A percentile compares a stretch with the other conserved stretches of the same genome.
Evolutionary conservation across 2,329 filamentous ascomycete genomes (phyloP).

Genomic region (Xylaria sp.): DNA sequence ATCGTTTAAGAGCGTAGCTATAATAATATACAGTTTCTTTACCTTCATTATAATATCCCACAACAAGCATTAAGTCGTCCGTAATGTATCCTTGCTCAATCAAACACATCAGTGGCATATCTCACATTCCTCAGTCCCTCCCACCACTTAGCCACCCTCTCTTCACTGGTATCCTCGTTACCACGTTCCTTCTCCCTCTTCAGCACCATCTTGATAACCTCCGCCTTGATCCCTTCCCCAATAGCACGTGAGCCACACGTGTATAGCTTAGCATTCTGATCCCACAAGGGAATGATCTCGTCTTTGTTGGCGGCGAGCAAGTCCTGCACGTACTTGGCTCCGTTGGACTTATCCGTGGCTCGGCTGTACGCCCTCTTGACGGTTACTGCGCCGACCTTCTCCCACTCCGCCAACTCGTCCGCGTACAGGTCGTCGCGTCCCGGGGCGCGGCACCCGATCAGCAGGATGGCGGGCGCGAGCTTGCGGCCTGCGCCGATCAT

Average conservation of each 20-base stretch:
- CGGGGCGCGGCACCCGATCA: slow-evolving; percentile 70
- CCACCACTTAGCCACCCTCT: slow-evolving; percentile 60
- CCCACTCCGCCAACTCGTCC: slow-evolving; percentile 69
- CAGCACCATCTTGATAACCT: slow-evolving; percentile 52
- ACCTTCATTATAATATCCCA: neutral
- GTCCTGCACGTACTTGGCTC: slow-evolving; percentile 62
- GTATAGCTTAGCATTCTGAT: slow-evolving; percentile 65
- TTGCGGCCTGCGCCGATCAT: slow-evolving; percentile 61
- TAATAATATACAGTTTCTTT: neutral
- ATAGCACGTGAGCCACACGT: slow-evolving; percentile 71
- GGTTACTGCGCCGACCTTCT: slow-evolving; percentile 67
- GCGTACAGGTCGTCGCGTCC: slow-evolving; percentile 70
- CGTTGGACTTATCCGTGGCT: slow-evolving; percentile 56
- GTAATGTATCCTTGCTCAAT: slow-evolving; percentile 48
- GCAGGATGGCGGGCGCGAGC: slow-evolving; percentile 71
- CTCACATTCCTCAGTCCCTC: slow-evolving; percentile 64
- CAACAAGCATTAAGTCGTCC: neutral
- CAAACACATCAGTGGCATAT: slow-evolving; percentile 71
- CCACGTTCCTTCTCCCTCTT: slow-evolving; percentile 45
- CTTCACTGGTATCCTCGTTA: slow-evolving; percentile 51
- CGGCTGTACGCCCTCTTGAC: slow-evolving; percentile 71
- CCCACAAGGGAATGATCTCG: slow-evolving; percentile 55
- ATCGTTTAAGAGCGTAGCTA: neutral
- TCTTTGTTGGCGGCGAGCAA: slow-evolving; percentile 53
- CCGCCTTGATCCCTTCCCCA: slow-evolving; percentile 60